Base-by-base conservation (phyloP, 2,329 filamentous ascomycete genomes). In the Microcera coccophila region DNA sequence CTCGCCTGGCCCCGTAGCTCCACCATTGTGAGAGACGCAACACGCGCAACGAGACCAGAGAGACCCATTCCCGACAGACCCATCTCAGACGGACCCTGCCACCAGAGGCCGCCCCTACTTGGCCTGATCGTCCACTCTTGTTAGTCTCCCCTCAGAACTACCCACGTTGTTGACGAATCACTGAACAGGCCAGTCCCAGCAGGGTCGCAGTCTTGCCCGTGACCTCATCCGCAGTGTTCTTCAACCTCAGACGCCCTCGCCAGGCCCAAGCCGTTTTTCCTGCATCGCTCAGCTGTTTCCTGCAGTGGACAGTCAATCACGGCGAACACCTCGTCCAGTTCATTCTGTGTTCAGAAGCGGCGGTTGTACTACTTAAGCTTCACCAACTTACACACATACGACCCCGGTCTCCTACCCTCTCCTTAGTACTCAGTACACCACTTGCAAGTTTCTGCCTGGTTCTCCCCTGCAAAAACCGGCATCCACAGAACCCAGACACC, bases 161-260 rank as follows among this genome's bases (percentile, higher is more conserved):
- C 24, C 53, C 55, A 52, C 43, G 29, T 41, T 35, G 44, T 47
- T 36, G 38, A 42, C 56, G 55, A 59, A 57, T 59, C 56, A 59
- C 33, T 46, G 39, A 37, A 44, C 48, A 38, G 44, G 47, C 36
- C 47, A 38, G 37, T 42, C 29, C 12, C n/a, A n/a, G 20, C 26
- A 16, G 8, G 7, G 26, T 16, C 47, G 24, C 54, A 54, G 50
- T 38, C 47, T 48, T 34, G 52, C 55, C 54, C 56, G 56, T 59
- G 56, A 59, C 56, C 54, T 59, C 56, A 58, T 59, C 43, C 37
- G 26, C 45, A 37, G 42, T 50, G 52, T 53, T 57, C 54, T 59
- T 57, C 48, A 54, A 54, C 45, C 38, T 48, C 48, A 24, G 11
- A 28, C 21, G 20, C n/a, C 22, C 22, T 28, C 21, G 14, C 20